These are phyloP conservation scores for Triglochin maritima DNA, from an alignment of 106 monocot genomes.

Conservation along the genomic window DNA sequence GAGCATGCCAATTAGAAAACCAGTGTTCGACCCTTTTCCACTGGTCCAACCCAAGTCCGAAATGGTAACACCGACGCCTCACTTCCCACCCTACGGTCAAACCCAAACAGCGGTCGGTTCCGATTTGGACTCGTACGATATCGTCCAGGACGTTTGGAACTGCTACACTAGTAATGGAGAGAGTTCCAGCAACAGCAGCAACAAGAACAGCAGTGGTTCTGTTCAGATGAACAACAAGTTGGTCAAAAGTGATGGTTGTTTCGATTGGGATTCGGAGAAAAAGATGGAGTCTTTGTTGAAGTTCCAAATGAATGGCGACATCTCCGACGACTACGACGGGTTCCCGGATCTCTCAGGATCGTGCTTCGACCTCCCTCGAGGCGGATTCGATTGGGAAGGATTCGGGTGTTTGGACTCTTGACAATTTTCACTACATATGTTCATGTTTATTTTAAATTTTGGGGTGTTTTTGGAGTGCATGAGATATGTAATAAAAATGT, in stretches of 20 bases:
- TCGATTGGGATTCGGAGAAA: background rate
- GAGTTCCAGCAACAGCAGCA: background rate
- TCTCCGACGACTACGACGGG: background rate
- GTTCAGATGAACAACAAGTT: background rate
- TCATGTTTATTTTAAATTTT: background rate
- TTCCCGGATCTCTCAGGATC: background rate
- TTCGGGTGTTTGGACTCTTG: background rate
- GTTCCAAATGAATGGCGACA: conserved; percentile 1
- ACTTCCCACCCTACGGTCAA: background rate
- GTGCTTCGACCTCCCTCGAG: background rate
- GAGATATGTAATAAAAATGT: background rate
- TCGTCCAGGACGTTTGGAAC: conserved; percentile 6
- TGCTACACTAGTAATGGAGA: background rate
- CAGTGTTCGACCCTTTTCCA: conserved; percentile 3
- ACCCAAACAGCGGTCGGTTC: background rate
- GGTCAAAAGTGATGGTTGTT: background rate
- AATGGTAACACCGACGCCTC: background rate
- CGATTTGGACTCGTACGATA: background rate
- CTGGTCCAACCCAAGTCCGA: background rate
- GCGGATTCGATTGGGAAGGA: conserved; percentile 2
- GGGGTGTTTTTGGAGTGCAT: background rate
- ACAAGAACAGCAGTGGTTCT: background rate
- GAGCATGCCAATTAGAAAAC: background rate
- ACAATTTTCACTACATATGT: background rate
- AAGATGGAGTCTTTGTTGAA: background rate